Percentiles rank a stretch among this genome's conserved stretches.
phyloP scores from a whole-genome alignment of 805 yeast genomes.

The Komagataella ulmi region DNA sequence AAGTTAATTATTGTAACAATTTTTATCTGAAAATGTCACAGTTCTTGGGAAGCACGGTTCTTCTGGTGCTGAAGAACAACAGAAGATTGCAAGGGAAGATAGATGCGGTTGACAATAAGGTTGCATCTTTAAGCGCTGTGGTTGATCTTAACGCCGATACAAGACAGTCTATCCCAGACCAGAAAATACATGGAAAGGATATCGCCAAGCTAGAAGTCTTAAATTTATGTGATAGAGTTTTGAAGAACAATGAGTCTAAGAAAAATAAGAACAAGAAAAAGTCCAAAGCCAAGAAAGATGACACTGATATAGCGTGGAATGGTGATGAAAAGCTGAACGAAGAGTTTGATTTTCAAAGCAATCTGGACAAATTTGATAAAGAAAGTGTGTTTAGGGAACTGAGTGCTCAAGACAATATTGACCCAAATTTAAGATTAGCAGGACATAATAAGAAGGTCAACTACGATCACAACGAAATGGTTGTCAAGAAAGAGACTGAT shows the following conservation, averaged over 20 bases:
- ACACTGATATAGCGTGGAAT: slow-evolving; percentile 38
- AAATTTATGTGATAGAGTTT: slow-evolving; percentile 2
- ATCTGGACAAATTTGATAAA: slow-evolving; percentile 74
- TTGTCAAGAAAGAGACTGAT: slow-evolving; percentile 36
- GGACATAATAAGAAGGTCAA: slow-evolving; percentile 52
- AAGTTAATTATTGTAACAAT: background rate
- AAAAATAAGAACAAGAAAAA: slow-evolving; percentile 32
- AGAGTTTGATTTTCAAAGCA: slow-evolving; percentile 81
- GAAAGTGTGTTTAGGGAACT: slow-evolving; percentile 67
- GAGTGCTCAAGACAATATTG: slow-evolving; percentile 45
- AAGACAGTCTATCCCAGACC: background rate
- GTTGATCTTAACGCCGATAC: background rate
- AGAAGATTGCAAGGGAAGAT: background rate
- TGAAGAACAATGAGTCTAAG: slow-evolving; percentile 11
- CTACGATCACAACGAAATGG: slow-evolving; percentile 63
- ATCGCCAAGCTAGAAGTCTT: slow-evolving; percentile 1
- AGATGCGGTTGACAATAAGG: background rate
- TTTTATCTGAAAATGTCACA: slow-evolving; percentile 1
- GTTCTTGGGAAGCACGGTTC: slow-evolving; percentile 1
- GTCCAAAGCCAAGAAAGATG: slow-evolving; percentile 39
- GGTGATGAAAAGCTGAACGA: slow-evolving; percentile 29
- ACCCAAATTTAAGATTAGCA: slow-evolving; percentile 52
- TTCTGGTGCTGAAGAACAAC: slow-evolving; percentile 9
- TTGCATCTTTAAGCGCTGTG: background rate
- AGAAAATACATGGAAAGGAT: background rate